A percentile compares a stretch with the other conserved stretches of the same genome.
These are phyloP conservation scores for Salvia rosmarinus DNA, from an alignment of 257 asterid species.

Conservation along the genomic window DNA sequence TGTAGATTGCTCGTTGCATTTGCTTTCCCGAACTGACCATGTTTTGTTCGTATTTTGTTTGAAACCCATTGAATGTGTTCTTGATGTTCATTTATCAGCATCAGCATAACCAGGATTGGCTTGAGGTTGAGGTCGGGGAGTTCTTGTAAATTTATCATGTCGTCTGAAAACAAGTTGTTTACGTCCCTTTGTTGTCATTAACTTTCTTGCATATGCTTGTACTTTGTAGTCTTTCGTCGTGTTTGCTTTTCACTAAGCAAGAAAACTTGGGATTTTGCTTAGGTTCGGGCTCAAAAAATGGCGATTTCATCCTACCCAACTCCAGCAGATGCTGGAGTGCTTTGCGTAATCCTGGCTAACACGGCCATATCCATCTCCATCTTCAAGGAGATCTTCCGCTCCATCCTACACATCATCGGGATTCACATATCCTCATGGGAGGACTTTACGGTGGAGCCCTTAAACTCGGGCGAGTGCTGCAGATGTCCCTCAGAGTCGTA, in stretches of 20 bases:
- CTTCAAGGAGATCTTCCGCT: conserved; percentile 71
- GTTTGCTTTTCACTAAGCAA: conserved; percentile 32
- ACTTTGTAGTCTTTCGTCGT: not conserved
- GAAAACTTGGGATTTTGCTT: conserved; percentile 1
- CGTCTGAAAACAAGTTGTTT: not conserved
- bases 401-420: conserved; percentile 70
- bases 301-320: conserved; percentile 81
- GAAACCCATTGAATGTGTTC: not conserved
- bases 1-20: conserved; percentile 9
- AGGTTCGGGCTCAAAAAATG: conserved; percentile 51
- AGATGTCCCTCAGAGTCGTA: conserved; percentile 62
- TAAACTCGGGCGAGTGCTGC: conserved; percentile 49
- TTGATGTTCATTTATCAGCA: not conserved
- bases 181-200: not conserved
- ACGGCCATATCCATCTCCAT: conserved; percentile 84
- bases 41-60: not conserved
- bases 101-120: not conserved
- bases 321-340: conserved; percentile 87
- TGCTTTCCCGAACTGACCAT: not conserved
- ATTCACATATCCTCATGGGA: conserved; percentile 73
- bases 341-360: conserved; percentile 78
- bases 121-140: not conserved
- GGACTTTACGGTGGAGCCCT: conserved; percentile 56
- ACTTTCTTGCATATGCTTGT: conserved; percentile 2
- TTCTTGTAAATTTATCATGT: not conserved